Percentiles rank a stretch among this genome's conserved stretches.
These are phyloP conservation scores for Candida caryicola DNA, from an alignment of 805 yeast species.

Conservation along the genomic window DNA sequence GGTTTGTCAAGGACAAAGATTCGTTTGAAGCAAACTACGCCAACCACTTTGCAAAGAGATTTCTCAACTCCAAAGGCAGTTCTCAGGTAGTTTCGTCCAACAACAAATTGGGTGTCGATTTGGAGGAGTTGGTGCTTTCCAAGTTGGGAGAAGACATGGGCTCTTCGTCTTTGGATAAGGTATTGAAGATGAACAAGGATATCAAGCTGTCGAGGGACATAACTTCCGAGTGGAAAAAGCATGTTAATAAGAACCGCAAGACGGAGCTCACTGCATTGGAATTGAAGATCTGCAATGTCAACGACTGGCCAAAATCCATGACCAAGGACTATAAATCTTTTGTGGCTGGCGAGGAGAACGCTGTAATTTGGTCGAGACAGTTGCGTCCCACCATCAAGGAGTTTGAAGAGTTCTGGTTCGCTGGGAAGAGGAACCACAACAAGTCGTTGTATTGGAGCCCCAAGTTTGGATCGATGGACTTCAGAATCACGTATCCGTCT, in stretches of 20 bases:
- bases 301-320: constrained; percentile 47
- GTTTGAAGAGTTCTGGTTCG: constrained; percentile 42
- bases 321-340: constrained; percentile 40
- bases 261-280: constrained; percentile 31
- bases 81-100: constrained; percentile 18
- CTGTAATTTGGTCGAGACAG: constrained; percentile 40
- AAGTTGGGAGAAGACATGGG: constrained; percentile 77
- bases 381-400: constrained; percentile 33
- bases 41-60: constrained; percentile 79
- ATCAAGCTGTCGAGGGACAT: constrained; percentile 47
- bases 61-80: constrained; percentile 40
- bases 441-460: constrained; percentile 69
- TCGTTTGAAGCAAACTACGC: constrained; percentile 81
- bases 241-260: constrained; percentile 9
- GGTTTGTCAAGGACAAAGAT: constrained; percentile 77
- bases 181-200: constrained; percentile 87
- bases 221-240: constrained; percentile 38
- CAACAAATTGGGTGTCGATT: constrained; percentile 48
- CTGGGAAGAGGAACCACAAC: constrained; percentile 39
- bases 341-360: constrained; percentile 12
- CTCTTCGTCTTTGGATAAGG: constrained; percentile 68
- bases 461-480: constrained; percentile 77
- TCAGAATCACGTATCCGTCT: constrained; percentile 65
- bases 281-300: constrained; percentile 41
- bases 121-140: constrained; percentile 67